These are phyloP conservation scores for Craspedostauros australis DNA, from an alignment of 108 stramenopile species.

Conservation along the genomic window DNA sequence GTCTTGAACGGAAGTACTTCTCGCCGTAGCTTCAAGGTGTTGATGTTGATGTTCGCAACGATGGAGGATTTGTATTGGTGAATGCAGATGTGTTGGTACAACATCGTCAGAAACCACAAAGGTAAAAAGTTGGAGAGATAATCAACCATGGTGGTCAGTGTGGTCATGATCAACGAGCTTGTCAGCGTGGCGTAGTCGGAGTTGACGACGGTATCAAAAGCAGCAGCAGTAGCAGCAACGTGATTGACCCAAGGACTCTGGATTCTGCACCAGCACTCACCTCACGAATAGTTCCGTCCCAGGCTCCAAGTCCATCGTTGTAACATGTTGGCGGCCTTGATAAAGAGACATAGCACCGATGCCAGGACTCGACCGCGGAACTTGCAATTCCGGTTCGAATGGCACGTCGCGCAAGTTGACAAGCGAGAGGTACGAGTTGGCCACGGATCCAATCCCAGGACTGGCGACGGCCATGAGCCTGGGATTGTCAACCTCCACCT, in stretches of 20 bases:
- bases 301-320: slow-evolving; percentile 21
- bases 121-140: too few species aligned
- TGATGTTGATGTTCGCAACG: too few species aligned
- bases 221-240: too few species aligned
- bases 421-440: slow-evolving; percentile 47
- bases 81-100: too few species aligned
- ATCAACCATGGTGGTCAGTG: too few species aligned
- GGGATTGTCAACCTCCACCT: slow-evolving; percentile 11
- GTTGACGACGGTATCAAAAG: too few species aligned
- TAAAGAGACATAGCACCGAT: slow-evolving; percentile 51
- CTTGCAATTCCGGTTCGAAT: slow-evolving; percentile 13
- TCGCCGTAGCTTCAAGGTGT: slow-evolving; percentile 31
- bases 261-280: too few species aligned
- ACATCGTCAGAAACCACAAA: too few species aligned
- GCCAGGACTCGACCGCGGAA: slow-evolving; percentile 31
- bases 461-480: slow-evolving; percentile 7
- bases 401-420: slow-evolving; percentile 25
- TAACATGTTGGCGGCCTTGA: slow-evolving; percentile 20
- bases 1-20: slow-evolving; percentile 14
- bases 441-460: slow-evolving; percentile 44
- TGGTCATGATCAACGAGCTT: too few species aligned
- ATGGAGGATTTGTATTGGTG: too few species aligned
- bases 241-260: too few species aligned
- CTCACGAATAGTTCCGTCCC: slow-evolving; percentile 47
- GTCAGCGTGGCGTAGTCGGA: too few species aligned